phyloP scores from a whole-genome alignment of 2,329 filamentous ascomycete species.

The Chaetomium strumarium region DNA sequence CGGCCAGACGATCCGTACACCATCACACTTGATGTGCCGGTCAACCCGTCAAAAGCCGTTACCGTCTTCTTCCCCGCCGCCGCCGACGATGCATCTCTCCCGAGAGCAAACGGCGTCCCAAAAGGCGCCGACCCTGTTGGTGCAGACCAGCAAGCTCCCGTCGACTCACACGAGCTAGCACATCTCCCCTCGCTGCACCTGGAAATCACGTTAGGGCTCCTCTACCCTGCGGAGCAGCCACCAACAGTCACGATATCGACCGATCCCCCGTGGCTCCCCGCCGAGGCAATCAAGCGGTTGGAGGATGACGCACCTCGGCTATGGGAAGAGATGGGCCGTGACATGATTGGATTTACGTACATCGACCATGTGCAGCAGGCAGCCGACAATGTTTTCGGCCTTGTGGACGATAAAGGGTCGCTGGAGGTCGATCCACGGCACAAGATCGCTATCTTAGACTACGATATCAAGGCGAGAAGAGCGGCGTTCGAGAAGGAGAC shows the following conservation, averaged over 20 bases:
- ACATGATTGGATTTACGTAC: constrained; percentile 55
- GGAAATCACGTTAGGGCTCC: constrained; percentile 47
- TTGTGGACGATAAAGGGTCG: constrained; percentile 42
- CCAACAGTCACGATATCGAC: constrained; percentile 48
- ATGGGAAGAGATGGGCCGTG: constrained; percentile 58
- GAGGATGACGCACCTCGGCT: constrained; percentile 45
- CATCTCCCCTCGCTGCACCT: constrained; percentile 55
- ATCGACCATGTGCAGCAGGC: constrained; percentile 58
- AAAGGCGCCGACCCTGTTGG: constrained; percentile 5
- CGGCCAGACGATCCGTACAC: constrained; percentile 39
- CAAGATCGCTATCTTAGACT: constrained; percentile 70
- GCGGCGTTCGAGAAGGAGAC: constrained; percentile 76
- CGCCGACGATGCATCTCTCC: constrained; percentile 28
- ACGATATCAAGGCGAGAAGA: constrained; percentile 67
- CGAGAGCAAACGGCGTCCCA: constrained; percentile 1
- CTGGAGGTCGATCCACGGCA: constrained; percentile 50
- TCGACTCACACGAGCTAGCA: constrained; percentile 46
- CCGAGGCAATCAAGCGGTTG: constrained; percentile 42
- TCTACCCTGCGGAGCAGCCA: constrained; percentile 50
- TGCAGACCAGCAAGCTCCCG: constrained; percentile 9
- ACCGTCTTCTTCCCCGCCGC: constrained; percentile 52
- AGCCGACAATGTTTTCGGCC: constrained; percentile 55
- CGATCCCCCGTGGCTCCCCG: constrained; percentile 52
- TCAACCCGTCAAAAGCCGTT: constrained; percentile 48
- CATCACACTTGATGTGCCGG: constrained; percentile 52